Conservation (phyloP, 768 basidiomycete genomes). For the Podaxis rugospora region DNA sequence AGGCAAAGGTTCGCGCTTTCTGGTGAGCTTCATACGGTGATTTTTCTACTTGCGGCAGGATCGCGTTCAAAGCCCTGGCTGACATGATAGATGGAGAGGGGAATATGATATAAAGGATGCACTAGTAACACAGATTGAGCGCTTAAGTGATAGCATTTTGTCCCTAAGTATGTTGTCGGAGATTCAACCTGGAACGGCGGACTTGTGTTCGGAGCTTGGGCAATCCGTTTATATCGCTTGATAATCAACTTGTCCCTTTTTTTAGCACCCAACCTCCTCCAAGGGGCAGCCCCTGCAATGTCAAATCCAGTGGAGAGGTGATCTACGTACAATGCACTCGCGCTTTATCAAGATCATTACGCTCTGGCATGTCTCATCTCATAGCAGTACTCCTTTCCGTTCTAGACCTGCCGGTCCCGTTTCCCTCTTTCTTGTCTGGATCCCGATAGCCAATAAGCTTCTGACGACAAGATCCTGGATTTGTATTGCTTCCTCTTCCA, state of each 20-base stretch:
- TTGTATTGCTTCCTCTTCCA: not conserved
- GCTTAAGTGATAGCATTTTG: not conserved
- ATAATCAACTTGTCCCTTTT: not conserved
- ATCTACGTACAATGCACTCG: too few species aligned
- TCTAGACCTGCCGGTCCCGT: not conserved
- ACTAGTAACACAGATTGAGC: not conserved
- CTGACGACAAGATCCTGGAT: not conserved
- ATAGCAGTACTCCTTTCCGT: not conserved
- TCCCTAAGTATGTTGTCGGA: slow-evolving; percentile 7
- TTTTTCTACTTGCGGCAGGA: slow-evolving; percentile 63
- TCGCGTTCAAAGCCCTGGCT: slow-evolving; percentile 67
- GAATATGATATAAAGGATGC: slow-evolving; percentile 13
- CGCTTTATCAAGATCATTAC: too few species aligned
- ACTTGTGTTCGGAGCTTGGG: not conserved
- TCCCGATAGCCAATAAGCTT: not conserved
- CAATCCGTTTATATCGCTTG: not conserved
- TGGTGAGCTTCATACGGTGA: slow-evolving; percentile 95
- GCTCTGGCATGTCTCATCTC: not conserved
- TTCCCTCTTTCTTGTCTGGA: not conserved
- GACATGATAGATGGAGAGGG: slow-evolving; percentile 33
- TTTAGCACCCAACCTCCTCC: too few species aligned
- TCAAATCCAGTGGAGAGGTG: too few species aligned
- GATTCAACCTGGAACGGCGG: slow-evolving; percentile 11
- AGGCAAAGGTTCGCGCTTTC: slow-evolving; percentile 93
- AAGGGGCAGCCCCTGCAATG: too few species aligned